A percentile compares a stretch with the other conserved stretches of the same genome.
phyloP scores from a whole-genome alignment of 2,329 filamentous ascomycete genomes.

The Magnaporthiopsis rhizophila region DNA sequence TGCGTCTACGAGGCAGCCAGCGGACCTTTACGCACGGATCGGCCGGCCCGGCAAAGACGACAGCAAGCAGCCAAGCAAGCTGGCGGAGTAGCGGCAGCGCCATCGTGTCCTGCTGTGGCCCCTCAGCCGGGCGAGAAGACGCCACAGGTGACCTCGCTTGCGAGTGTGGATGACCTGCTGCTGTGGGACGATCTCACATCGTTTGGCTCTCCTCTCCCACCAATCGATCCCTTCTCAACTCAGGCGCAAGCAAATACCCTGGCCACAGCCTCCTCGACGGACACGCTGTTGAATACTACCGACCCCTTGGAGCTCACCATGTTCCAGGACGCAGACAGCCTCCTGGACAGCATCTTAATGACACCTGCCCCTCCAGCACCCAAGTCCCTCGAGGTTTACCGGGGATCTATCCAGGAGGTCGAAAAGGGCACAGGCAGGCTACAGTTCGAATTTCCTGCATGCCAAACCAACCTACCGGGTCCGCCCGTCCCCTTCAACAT shows the following conservation, averaged over 20 bases:
- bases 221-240: not conserved
- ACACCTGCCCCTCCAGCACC: not conserved
- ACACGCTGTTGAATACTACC: not conserved
- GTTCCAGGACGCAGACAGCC: not conserved
- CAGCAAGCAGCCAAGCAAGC: not conserved
- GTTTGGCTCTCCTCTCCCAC: not conserved
- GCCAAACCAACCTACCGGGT: not conserved
- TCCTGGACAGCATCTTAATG: not conserved
- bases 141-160: not conserved
- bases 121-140: no score
- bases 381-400: not conserved
- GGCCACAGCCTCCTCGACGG: not conserved
- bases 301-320: not conserved
- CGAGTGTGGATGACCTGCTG: not conserved
- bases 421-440: not conserved
- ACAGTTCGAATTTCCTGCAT: not conserved
- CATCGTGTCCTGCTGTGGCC: no score
- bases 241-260: not conserved
- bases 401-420: not conserved
- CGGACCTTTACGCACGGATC: not conserved
- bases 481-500: conserved; percentile 8
- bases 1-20: conserved; percentile 33
- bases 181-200: not conserved
- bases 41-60: not conserved
- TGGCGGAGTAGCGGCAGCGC: not conserved